phyloP scores from a whole-genome alignment of 768 basidiomycete species.

The Trametes coccinea region DNA sequence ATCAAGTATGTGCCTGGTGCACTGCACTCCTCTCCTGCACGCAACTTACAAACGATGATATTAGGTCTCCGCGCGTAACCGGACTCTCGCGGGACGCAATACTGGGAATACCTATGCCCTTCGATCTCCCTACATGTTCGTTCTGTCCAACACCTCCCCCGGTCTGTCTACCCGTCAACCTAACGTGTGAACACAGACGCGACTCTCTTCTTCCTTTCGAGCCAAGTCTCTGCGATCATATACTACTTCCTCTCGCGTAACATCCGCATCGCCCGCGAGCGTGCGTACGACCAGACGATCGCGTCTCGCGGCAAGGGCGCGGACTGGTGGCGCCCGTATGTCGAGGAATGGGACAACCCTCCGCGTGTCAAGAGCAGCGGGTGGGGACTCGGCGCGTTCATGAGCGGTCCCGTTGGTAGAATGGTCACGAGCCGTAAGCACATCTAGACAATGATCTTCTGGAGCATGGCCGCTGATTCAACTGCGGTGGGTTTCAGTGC shows the following conservation, averaged over 20 bases:
- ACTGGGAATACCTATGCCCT: constrained; percentile 65
- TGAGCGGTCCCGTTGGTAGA: constrained; percentile 18
- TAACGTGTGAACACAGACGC: constrained; percentile 52
- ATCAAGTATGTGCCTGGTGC: constrained; percentile 46
- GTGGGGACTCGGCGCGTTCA: constrained; percentile 17
- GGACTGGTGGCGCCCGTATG: constrained; percentile 83
- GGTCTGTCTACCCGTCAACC: background rate
- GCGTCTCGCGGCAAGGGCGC: constrained; percentile 77
- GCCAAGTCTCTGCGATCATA: constrained; percentile 74
- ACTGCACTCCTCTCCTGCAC: background rate
- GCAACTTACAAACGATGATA: background rate
- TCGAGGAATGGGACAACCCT: constrained; percentile 77
- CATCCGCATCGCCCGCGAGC: constrained; percentile 73
- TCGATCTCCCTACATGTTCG: constrained; percentile 70
- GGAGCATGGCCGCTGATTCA: constrained; percentile 46
- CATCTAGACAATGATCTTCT: constrained; percentile 34
- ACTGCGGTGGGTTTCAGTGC: constrained; percentile 37
- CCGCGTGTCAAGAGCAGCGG: constrained; percentile 25
- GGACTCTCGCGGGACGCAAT: constrained; percentile 63
- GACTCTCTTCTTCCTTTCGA: constrained; percentile 67
- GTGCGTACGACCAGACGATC: constrained; percentile 83
- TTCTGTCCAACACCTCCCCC: too few species aligned
- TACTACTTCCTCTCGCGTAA: constrained; percentile 84
- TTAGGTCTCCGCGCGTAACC: constrained; percentile 61
- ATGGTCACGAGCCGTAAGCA: constrained; percentile 25